Evolutionary conservation across 257 asterid genomes (phyloP), one percentile per base, ranked within the genome.

Genomic region (Solanum dulcamara): DNA sequence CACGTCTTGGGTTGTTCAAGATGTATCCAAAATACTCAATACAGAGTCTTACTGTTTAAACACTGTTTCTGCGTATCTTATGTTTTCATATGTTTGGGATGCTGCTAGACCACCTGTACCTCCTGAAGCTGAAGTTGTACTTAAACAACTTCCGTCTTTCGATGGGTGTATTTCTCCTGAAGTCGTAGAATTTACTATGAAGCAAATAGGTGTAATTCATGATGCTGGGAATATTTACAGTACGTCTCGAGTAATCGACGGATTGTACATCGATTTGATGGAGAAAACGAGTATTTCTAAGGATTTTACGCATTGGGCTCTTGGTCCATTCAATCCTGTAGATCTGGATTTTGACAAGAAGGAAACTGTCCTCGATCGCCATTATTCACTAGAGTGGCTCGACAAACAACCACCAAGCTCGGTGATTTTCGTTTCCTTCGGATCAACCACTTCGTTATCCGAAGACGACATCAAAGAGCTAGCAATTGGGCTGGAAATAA

Each of bases 351-450:
- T 3, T 20, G 53, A 44, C 4, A 20, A 3, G 14, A 44, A 30
- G 28, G 30, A 9, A 12, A 26, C 17, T 0, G 5, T 18, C 7
- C 24, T 0, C 10, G 30, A 57, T 7, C 71, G 81, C 18, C 86
- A 84, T 42, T 32, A 30, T 68, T 92, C 89, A 59, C 46, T 92
- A 3, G 40, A 81, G 1, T 94, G 98, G 98, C 91, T 94, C 0
- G 93, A 93, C 70, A 83, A 81, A 66, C 95, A 92, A 28, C 75
- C 33, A 11, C 42, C 20, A 0, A 83, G 84, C 3, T 89, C 97
- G 0, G 97, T 94, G 6, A 85, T 94, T 0, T 86, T 90, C 9
- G 87, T 93, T 17, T 92, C 96, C 0, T 94, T 93, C 7, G 98
- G 98, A 0, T 87, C 97, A 2, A 92, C 97, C 1, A 84, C 92